Evolutionary conservation across 371 early-diverging fungal species (phyloP), one percentile per base, ranked within the genome.

Genomic region (Rhizopus stolonifer): DNA sequence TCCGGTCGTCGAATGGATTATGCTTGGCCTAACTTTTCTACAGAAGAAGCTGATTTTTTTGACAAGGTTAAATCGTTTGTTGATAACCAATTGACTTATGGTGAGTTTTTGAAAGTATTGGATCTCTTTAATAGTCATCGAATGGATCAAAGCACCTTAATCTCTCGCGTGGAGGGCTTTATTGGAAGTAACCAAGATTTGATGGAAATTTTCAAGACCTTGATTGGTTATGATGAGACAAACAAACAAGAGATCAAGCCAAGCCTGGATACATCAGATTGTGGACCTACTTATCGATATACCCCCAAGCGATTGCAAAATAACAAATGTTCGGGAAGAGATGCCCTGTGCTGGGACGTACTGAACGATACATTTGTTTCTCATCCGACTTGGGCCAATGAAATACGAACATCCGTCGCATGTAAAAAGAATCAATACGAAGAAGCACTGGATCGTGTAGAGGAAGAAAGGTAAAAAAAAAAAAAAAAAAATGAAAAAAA

Each of bases 361-460:
- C 70, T 99, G 34, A 99, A 99, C 73, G 94, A 95, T 72, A 86
- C 86, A 17, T 99, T 91, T 81, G 87, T 96, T 2, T 92, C 94
- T 1, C 94, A 94, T 73, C 99, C 99, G 3, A 93, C 91, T 8
- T 96, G 90, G 85, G 85, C 90, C 1, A 91, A 91, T 43, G 99
- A 99, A 98, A 95, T 50, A 91, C 88, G 2, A 91, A 85, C 36
- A 23, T 96, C 95, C 77, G 85, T 92, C 40, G 87, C 93, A 42
- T 89, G 92, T 67, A 93, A 94, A 64, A 97, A 96, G 75, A 99
- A 95, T 56, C 77, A 75, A n/a, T 95, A 83, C 58, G 99, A 99
- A 73, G 99, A 99, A 64, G 89, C 91, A 3, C 68, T 99, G 51
- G 95, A 91, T 79, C 86, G 93, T 38, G 88, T 92, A 57, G 99